Base-by-base conservation (phyloP, 2,329 filamentous ascomycete genomes). In the Chrysoporthe deuterocubensis region DNA sequence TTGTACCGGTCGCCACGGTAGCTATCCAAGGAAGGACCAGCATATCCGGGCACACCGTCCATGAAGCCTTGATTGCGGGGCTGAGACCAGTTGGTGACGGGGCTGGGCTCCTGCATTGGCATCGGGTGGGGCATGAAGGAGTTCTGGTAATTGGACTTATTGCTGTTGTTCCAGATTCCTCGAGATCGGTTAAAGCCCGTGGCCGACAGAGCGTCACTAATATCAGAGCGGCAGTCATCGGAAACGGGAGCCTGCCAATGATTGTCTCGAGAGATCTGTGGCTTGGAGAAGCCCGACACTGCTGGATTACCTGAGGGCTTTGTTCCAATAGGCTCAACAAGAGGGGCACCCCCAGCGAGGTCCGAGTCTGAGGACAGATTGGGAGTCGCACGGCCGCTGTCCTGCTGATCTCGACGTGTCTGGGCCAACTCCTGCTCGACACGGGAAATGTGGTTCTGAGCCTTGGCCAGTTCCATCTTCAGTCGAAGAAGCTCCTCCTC, bases 401-500 rank as follows among this genome's bases (percentile, higher is more conserved):
- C 90, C 64, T 86, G 81, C 73, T 87, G 88, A 44, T 82, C 81
- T 66, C 88, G 84, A 42, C 88, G 88, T 34, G 84, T 88, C 71
- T 91, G 87, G 50, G 88, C 84, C 69, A 93, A 83, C 79, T 93
- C 90, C 65, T 92, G 85, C 67, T 92, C 90, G 75, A 94, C 88
- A 67, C 87, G 89, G 58, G 85, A 86, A 74, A 94, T 92, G 74
- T 90, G 87, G 75, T 84, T 89, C 69, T 91, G 88, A 46, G 92
- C 91, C 70, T 89, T 84, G 56, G 90, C 89, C 63, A 95, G 85
- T 78, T 94, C 88, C 64, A 89, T 79, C 80, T 91, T 92, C 67
- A 94, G 82, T 63, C 87, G 88, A 69, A 88, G 80, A 40, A 94
- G 80, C 76, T 93, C 90, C 42, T 88, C 86, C 43, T 81, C 80